These are phyloP conservation scores for Alternaria consortialis DNA, from an alignment of 2,329 filamentous ascomycete genomes.

Conservation along the genomic window DNA sequence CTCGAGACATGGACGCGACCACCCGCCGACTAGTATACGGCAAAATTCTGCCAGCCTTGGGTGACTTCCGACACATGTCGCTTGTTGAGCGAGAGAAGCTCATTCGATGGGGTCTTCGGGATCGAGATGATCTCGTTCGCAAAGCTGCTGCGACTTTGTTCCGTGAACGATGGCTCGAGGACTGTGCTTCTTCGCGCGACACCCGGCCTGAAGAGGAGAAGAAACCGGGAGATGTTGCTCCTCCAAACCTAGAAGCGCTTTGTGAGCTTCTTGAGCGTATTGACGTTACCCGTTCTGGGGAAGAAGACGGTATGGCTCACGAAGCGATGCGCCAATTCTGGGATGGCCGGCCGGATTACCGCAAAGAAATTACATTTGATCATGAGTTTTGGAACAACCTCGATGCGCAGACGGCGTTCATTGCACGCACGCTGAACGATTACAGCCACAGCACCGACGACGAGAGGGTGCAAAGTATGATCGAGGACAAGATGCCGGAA, in stretches of 20 bases:
- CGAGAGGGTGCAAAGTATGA: slow-evolving; percentile 75
- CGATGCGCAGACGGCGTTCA: slow-evolving; percentile 85
- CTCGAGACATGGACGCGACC: slow-evolving; percentile 84
- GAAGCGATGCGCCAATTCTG: slow-evolving; percentile 97
- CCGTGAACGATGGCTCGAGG: slow-evolving; percentile 96
- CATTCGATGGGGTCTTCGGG: slow-evolving; percentile 90
- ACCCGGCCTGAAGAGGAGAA: slow-evolving; percentile 65
- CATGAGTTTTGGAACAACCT: slow-evolving; percentile 82
- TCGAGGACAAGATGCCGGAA: slow-evolving; percentile 94
- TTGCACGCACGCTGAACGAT: slow-evolving; percentile 92
- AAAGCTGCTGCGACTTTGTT: slow-evolving; percentile 92
- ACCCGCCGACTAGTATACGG: slow-evolving; percentile 89
- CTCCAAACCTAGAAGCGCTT: slow-evolving; percentile 76
- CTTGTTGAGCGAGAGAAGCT: slow-evolving; percentile 95
- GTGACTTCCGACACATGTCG: slow-evolving; percentile 93
- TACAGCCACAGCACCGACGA: slow-evolving; percentile 82
- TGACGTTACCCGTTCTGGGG: slow-evolving; percentile 88
- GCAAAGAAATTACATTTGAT: slow-evolving; percentile 75
- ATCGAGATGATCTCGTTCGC: slow-evolving; percentile 91
- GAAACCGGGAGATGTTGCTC: slow-evolving; percentile 55
- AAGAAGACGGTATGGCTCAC: slow-evolving; percentile 87
- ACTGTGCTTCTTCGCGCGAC: slow-evolving; percentile 77
- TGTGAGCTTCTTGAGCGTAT: slow-evolving; percentile 93
- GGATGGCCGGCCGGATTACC: slow-evolving; percentile 87
- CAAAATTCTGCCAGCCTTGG: slow-evolving; percentile 83